Base-by-base conservation (phyloP, 2,329 filamentous ascomycete genomes). In the Dryadomyces sulphureus region DNA sequence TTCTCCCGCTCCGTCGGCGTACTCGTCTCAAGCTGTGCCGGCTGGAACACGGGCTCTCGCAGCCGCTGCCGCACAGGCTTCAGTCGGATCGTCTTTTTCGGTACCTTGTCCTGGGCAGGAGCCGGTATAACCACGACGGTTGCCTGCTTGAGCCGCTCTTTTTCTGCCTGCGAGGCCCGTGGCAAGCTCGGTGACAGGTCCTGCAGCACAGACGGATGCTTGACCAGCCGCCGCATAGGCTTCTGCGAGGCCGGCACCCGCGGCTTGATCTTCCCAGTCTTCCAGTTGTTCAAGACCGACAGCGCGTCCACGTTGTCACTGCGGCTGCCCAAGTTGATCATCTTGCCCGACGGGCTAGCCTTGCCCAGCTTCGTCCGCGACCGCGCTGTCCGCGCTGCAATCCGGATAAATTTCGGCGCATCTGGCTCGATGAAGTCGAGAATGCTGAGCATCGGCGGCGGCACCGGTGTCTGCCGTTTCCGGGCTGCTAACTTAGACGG, bases 261-360 rank as follows among this genome's bases (percentile, higher is more conserved):
- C 40, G 68, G 70, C 25, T 61, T 60, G 16, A 77, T 75, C 17
- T 60, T 65, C 4, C 73, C 74, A n/a, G 56, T 58, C 53, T 62
- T 73, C 78, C 78, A 82, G 44, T 70, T 62, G 34, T 65, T 61
- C 20, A 82, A 59, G 9, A 73, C 63, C 7, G 65, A 65, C 9
- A 68, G 60, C 2, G 68, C 76, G 55, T 81, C 77, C 17, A 75
- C 51, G 49, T 79, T 75, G 54, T 81, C 78, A 51, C 64, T 63
- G n/a, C 75, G 69, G 25, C 67, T 77, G 20, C 73, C 75, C n/a
- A 82, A 62, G 47, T 69, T 67, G 49, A 82, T 77, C n/a, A 63
- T 57, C 54, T 81, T 82, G 38, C 55, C 64, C 0, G 60, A 61
- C 1, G 75, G 75, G 45, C 69, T 78, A 7, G 70, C 65, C 55